These are phyloP conservation scores for Raffaelea arxii DNA, from an alignment of 2,329 filamentous ascomycete genomes.

Conservation along the genomic window DNA sequence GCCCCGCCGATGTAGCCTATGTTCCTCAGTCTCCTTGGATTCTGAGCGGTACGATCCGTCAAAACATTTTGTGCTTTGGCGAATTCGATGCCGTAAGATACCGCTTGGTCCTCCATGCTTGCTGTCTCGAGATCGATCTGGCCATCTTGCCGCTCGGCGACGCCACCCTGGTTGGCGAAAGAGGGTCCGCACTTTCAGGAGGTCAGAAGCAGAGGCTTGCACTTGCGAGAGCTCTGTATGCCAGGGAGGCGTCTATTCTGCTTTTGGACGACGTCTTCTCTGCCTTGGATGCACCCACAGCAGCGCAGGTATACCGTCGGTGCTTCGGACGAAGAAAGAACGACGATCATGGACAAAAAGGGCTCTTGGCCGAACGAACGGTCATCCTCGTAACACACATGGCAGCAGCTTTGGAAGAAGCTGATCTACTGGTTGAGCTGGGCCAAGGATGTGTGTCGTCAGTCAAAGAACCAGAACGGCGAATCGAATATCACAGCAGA, in stretches of 20 bases:
- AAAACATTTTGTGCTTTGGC: constrained; percentile 24
- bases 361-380: constrained; percentile 60
- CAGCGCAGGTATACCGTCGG: constrained; percentile 22
- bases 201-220: constrained; percentile 93
- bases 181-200: constrained; percentile 84
- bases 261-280: constrained; percentile 85
- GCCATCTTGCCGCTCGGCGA: constrained; percentile 81
- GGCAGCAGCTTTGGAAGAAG: constrained; percentile 65
- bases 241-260: constrained; percentile 64
- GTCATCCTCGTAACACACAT: constrained; percentile 71
- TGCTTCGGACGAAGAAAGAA: constrained; percentile 39
- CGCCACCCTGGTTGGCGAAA: constrained; percentile 81
- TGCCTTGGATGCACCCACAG: constrained; percentile 72
- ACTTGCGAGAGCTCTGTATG: constrained; percentile 80
- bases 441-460: constrained; percentile 37
- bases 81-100: constrained; percentile 66
- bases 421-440: constrained; percentile 60
- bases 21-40: constrained; percentile 44
- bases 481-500: no score
- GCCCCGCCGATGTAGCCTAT: constrained; percentile 23
- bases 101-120: constrained; percentile 70
- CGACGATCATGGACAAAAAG: constrained; percentile 35
- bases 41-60: constrained; percentile 50
- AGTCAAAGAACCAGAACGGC: not conserved
- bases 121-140: constrained; percentile 78